Base-by-base conservation (phyloP, 2,329 filamentous ascomycete genomes). In the Phyllosticta ampelicida region DNA sequence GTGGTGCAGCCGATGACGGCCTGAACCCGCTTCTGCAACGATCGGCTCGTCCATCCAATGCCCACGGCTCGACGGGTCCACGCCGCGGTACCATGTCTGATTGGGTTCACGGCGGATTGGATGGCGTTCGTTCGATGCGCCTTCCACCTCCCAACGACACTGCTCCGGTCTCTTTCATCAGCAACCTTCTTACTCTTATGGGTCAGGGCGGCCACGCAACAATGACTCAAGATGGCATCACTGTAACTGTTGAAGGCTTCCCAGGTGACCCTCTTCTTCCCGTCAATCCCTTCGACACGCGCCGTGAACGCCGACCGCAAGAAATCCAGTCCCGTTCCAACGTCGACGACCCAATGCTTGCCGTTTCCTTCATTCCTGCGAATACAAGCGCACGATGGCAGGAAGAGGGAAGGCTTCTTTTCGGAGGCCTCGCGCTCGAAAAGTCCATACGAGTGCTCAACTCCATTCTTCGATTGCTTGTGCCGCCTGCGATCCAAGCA, bases 321-420 rank as follows among this genome's bases (percentile, higher is more conserved):
- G 70, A 73, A 4, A 61, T 57, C 2, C 65, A 67, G 51, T 64
- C 68, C 23, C 68, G 71, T 36, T 66, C 44, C 70, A 75, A 62
- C 73, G 80, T 65, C 51, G 71, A 73, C 61, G 86, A 89, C 59
- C 86, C 86, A 11, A 78, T 82, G n/a, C 86, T 87, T 64, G 86
- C 89, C 11, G 85, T 91, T 23, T 77, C 84, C 2, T 97, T 97
- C 70, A 75, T 79, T 19, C 79, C 89, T 9, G 82, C 84, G 44
- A 78, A 82, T 9, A 97, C 94, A 1, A 77, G 80, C 58, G 79
- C 81, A 56, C 86, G 94, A 61, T 99, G 95, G 86, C 83, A 88
- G 67, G 90, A 96, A 67, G 95, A 97, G 71, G 86, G 90, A 9
- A 85, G 86, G 62, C 85, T 99, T 70, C 79, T 97, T 0, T 97